Evolutionary conservation across 495 filamentous ascomycete species (phyloP).

Genomic region (Penicillium roqueforti): DNA sequence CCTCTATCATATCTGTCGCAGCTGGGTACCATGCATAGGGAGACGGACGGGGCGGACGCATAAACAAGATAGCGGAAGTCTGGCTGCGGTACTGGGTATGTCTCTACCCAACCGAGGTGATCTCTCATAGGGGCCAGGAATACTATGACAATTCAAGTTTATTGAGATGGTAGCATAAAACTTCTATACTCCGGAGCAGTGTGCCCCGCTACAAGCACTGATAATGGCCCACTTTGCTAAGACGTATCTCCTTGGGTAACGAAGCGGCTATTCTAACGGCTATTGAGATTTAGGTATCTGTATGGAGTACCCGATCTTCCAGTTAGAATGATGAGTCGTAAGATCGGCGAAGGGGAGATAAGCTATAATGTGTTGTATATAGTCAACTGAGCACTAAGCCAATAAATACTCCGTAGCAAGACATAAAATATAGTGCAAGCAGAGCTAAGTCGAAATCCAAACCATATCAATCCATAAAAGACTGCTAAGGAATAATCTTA

Average conservation of each 20-base stretch:
- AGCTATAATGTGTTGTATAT: neutral
- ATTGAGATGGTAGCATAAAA: neutral
- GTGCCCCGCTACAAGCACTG: conserved; percentile 4
- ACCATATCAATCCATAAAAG: neutral
- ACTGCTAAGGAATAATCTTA: neutral
- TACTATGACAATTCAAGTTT: neutral
- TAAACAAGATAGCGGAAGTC: no score
- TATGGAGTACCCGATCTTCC: conserved; percentile 3
- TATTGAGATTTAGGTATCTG: conserved; percentile 6
- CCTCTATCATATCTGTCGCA: no score
- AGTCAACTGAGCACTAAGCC: neutral
- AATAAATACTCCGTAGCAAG: neutral
- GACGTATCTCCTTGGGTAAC: neutral
- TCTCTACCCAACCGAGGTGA: no score
- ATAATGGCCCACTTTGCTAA: neutral
- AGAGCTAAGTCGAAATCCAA: neutral
- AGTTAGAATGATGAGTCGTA: neutral
- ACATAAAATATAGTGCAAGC: neutral
- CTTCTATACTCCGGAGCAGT: neutral
- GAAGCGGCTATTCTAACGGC: conserved; percentile 14
- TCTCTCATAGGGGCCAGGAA: no score
- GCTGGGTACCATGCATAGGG: no score
- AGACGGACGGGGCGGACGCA: no score
- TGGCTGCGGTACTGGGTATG: no score
- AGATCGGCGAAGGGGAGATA: neutral